Percentiles rank a stretch among this genome's conserved stretches.
phyloP scores from a whole-genome alignment of 2,329 filamentous ascomycete genomes.

The Trichoderma guizhouense region DNA sequence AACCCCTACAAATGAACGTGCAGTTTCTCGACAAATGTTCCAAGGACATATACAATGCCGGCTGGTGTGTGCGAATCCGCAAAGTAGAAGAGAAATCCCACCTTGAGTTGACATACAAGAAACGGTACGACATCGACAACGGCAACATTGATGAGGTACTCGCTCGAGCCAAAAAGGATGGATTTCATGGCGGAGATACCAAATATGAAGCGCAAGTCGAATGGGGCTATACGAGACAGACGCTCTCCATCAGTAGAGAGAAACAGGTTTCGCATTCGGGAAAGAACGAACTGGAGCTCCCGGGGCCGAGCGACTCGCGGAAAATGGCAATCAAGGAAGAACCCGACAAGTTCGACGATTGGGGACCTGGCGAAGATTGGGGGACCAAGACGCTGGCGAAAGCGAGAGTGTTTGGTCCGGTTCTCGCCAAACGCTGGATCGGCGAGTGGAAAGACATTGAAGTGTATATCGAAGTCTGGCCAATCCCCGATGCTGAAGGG shows the following conservation, averaged over 20 bases:
- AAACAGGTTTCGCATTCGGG: background rate
- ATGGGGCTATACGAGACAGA: background rate
- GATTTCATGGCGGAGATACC: background rate
- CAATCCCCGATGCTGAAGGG: background rate
- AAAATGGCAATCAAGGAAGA: background rate
- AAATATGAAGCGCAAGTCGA: background rate
- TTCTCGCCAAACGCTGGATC: background rate
- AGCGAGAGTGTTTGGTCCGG: background rate
- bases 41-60: background rate
- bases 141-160: background rate
- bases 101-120: background rate
- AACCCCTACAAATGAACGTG: background rate
- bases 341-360: background rate
- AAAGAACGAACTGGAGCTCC: background rate
- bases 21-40: background rate
- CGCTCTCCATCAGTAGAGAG: background rate
- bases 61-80: background rate
- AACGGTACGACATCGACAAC: background rate
- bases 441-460: background rate
- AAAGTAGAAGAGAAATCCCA: background rate
- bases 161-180: background rate
- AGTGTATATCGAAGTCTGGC: background rate
- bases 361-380: background rate
- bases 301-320: background rate
- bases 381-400: background rate